phyloP scores from a whole-genome alignment of 169 alveolate genomes.

The Eimeria falciformis region DNA sequence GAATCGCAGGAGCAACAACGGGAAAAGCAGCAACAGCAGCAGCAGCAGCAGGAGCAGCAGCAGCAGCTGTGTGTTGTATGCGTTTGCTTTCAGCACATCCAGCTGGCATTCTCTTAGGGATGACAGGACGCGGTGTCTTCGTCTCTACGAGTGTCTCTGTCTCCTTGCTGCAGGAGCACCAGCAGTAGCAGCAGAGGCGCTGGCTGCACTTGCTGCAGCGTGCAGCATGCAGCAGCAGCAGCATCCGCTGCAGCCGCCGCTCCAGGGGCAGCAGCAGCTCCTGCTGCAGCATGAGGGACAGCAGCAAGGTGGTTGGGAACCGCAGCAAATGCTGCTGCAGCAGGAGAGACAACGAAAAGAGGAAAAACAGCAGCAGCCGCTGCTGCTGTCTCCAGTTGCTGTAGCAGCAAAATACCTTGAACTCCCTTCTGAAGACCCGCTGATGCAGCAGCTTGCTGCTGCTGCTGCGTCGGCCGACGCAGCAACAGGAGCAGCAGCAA shows the following conservation, averaged over 20 bases:
- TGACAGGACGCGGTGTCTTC: not conserved
- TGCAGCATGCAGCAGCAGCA: conserved; percentile 13
- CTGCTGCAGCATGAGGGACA: not conserved
- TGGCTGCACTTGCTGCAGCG: not conserved
- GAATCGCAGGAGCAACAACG: not conserved
- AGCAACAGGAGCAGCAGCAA: not conserved
- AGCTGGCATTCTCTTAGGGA: not conserved
- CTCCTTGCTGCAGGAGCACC: conserved; percentile 27
- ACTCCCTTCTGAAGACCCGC: not conserved
- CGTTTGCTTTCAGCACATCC: not conserved
- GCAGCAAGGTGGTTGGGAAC: not conserved
- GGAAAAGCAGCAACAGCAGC: not conserved
- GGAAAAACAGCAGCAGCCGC: conserved; percentile 10
- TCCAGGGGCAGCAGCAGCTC: not conserved
- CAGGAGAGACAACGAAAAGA: too few species aligned
- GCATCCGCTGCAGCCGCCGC: conserved; percentile 20
- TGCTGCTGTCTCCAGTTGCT: not conserved
- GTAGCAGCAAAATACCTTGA: conserved; percentile 11
- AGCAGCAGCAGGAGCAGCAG: conserved; percentile 51
- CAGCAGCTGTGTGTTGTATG: not conserved
- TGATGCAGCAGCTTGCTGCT: conserved; percentile 9
- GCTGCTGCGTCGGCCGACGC: not conserved
- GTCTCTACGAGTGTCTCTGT: conserved; percentile 10
- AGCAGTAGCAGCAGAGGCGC: conserved; percentile 55
- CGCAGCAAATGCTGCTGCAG: not conserved